Conservation (phyloP, 78 protist genomes). For the Monocercomonoides exilis region DNA sequence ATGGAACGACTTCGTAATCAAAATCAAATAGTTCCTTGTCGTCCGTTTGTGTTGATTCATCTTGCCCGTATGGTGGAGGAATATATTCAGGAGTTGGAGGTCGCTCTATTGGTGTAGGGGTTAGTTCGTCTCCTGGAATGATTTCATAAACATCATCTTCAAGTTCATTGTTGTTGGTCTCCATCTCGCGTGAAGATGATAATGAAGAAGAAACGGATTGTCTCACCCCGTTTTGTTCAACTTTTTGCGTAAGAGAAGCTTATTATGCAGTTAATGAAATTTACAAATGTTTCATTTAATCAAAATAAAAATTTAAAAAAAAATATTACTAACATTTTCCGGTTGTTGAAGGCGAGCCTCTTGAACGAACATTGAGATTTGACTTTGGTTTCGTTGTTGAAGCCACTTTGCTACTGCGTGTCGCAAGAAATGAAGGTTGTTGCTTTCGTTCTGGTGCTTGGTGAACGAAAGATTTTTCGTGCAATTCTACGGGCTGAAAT, state of each 20-base stretch:
- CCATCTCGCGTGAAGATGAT: neutral
- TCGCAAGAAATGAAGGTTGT: neutral
- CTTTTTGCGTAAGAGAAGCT: neutral
- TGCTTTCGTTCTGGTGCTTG: neutral
- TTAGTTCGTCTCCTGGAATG: neutral
- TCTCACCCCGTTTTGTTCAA: neutral
- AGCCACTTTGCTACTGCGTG: neutral
- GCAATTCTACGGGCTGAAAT: neutral
- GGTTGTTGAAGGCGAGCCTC: no score
- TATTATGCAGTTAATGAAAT: neutral
- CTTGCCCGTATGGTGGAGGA: neutral
- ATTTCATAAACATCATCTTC: neutral
- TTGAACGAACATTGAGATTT: no score
- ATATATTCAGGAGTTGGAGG: neutral
- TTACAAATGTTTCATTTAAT: neutral
- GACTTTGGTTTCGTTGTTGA: neutral
- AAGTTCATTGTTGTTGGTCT: neutral
- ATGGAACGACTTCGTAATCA: neutral
- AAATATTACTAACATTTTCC: neutral
- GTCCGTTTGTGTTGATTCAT: neutral
- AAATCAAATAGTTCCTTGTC: neutral
- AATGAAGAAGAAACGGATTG: neutral
- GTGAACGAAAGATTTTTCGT: neutral
- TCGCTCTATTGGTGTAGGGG: neutral
- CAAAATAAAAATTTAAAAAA: neutral